Base-by-base conservation (phyloP, 1,284 basidiomycete species). In the Flammula alnicola region DNA sequence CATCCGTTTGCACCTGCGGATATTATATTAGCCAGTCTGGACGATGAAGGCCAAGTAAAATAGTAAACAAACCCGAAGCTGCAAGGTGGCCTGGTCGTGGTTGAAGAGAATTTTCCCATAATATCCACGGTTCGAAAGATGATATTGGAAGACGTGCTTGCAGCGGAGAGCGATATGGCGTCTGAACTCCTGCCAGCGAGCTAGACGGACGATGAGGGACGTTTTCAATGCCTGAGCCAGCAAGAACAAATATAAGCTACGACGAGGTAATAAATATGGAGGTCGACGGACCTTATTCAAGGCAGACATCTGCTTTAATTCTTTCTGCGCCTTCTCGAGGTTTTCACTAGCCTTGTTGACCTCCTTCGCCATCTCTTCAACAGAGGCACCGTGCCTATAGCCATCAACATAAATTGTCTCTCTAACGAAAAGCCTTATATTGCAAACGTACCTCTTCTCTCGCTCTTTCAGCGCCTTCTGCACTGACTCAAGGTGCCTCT, bases 101-200 rank as follows among this genome's bases (percentile, higher is more conserved):
- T 97, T 84, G 64, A 99, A 97, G 9, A 89, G 61, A 20, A 91
- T 84, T 63, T 88, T 88, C 41, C 93, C 92, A 54, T 82, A 89
- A 71, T 93, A 94, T 9, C 91, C 91, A 57, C 97, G 91, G 52
- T 88, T 83, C 17, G 84, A 83, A 14, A 98, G 83, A 66, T 96
- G 86, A 61, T 80, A 83, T 16, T 84, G 79, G 74, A 98, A 98
- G 36, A 87, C 83, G 38, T 86, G 73, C 62, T 91, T 92, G 68
- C 93, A 94, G 5, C 93, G 86, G 19, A 93, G 74, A 8, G 93
- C 87, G 54, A 95, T 94, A 60, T 91, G 87, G 7, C 83, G 78
- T 44, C 95, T 84, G 75, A 97, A 95, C 44, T 88, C 83, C 49
- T 88, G 80, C 96, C 96, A 99, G 57, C 83, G 83, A 9, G 74